phyloP scores from a whole-genome alignment of 108 stramenopile genomes.

The Chaetoceros tenuissimus region DNA sequence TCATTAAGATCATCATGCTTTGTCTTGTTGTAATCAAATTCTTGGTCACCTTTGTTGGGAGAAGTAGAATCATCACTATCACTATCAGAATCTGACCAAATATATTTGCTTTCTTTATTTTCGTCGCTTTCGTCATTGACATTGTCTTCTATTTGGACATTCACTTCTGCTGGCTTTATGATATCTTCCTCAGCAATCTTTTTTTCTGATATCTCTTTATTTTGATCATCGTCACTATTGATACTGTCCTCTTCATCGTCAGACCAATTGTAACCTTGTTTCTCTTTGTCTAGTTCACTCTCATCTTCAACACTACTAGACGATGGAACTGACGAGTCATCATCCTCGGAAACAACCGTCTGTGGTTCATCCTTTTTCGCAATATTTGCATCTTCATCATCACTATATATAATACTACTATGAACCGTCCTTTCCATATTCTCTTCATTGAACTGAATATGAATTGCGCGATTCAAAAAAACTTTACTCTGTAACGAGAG shows the following conservation, averaged over 20 bases:
- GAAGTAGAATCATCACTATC: conserved; percentile 9
- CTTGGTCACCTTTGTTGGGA: not conserved
- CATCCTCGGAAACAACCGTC: no score
- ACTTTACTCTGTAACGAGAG: not conserved
- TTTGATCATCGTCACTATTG: conserved; percentile 10
- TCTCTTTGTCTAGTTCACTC: not conserved
- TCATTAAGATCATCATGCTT: conserved; percentile 39
- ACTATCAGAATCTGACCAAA: conserved; percentile 15
- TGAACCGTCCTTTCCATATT: not conserved
- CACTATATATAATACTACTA: not conserved
- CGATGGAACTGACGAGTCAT: conserved; percentile 5
- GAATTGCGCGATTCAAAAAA: conserved; percentile 48
- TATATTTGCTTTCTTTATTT: not conserved
- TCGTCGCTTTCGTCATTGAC: not conserved
- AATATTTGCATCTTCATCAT: not conserved
- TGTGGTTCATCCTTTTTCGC: no score
- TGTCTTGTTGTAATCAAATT: conserved; percentile 4
- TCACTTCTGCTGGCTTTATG: not conserved
- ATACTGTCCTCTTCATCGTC: conserved; percentile 16
- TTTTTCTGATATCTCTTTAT: not conserved
- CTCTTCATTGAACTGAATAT: conserved; percentile 35
- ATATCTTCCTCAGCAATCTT: not conserved
- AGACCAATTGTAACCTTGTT: conserved; percentile 21
- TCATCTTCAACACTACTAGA: not conserved
- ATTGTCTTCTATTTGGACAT: conserved; percentile 1